These are phyloP conservation scores for Pulicaria dysenterica DNA, from an alignment of 129 eudicot genomes.

Conservation along the genomic window DNA sequence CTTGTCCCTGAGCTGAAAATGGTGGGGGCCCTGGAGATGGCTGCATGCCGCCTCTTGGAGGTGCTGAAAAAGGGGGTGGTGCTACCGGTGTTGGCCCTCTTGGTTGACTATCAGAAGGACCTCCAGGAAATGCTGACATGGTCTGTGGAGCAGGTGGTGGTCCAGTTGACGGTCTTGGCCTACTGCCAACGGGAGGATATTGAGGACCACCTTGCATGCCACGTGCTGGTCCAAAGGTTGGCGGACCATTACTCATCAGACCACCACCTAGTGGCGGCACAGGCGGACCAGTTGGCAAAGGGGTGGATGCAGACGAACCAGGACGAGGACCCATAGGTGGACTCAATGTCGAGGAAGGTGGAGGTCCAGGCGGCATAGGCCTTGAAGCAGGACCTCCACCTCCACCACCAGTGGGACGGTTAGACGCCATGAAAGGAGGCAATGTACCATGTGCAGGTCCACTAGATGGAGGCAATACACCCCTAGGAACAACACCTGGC, in stretches of 20 bases:
- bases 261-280: conserved; percentile 34
- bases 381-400: conserved; percentile 54
- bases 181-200: conserved; percentile 46
- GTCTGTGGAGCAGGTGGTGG: conserved; percentile 47
- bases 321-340: conserved; percentile 39
- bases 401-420: conserved; percentile 44
- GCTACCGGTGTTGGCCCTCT: conserved; percentile 49
- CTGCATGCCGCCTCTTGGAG: conserved; percentile 31
- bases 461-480: conserved; percentile 40
- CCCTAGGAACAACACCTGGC: conserved; percentile 66
- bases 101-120: conserved; percentile 45
- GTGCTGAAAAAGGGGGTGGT: conserved; percentile 55
- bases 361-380: conserved; percentile 44
- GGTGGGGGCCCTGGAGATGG: conserved; percentile 40
- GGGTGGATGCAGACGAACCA: conserved; percentile 43
- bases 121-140: conserved; percentile 49
- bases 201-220: conserved; percentile 55
- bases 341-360: conserved; percentile 4
- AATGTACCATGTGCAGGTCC: conserved; percentile 55
- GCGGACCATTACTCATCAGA: conserved; percentile 65
- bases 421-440: conserved; percentile 44
- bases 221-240: conserved; percentile 35
- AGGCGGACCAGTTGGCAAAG: conserved; percentile 41
- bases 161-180: conserved; percentile 45
- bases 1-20: conserved; percentile 49